A percentile compares a stretch with the other conserved stretches of the same genome.
Evolutionary conservation across 768 basidiomycete species (phyloP).

Genomic region (Termitomyces sp.): DNA sequence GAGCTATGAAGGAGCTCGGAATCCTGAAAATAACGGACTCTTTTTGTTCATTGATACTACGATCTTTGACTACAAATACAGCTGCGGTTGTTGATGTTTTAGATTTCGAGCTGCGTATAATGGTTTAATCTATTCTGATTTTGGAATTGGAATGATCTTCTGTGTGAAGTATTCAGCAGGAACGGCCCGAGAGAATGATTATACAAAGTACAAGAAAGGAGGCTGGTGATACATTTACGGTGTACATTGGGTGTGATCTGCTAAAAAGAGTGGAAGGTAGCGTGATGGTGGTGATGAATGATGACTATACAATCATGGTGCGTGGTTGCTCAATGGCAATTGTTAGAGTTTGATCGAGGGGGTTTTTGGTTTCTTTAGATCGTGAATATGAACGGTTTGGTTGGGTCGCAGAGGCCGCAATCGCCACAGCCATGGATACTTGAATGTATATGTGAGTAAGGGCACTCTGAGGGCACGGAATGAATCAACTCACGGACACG

Average conservation of each 20-base stretch:
- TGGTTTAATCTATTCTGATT: constrained; percentile 14
- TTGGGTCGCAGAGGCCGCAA: constrained; percentile 15
- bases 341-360: background rate
- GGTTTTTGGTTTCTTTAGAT: constrained; percentile 1
- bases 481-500: constrained; percentile 16
- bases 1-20: constrained; percentile 8
- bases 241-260: background rate
- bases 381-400: constrained; percentile 8
- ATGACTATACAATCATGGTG: constrained; percentile 5
- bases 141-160: background rate
- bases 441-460: constrained; percentile 1
- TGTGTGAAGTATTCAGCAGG: background rate
- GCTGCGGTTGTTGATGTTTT: constrained; percentile 5
- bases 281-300: background rate
- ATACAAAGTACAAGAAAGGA: constrained; percentile 1
- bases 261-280: background rate
- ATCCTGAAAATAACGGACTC: constrained; percentile 1
- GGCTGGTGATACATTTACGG: constrained; percentile 1
- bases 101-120: constrained; percentile 19
- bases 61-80: constrained; percentile 5
- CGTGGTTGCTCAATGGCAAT: background rate
- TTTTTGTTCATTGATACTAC: constrained; percentile 8
- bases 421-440: constrained; percentile 16
- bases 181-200: background rate
- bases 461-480: background rate